Base-by-base conservation (phyloP, 2,329 filamentous ascomycete genomes). In the Phoma herbarum region DNA sequence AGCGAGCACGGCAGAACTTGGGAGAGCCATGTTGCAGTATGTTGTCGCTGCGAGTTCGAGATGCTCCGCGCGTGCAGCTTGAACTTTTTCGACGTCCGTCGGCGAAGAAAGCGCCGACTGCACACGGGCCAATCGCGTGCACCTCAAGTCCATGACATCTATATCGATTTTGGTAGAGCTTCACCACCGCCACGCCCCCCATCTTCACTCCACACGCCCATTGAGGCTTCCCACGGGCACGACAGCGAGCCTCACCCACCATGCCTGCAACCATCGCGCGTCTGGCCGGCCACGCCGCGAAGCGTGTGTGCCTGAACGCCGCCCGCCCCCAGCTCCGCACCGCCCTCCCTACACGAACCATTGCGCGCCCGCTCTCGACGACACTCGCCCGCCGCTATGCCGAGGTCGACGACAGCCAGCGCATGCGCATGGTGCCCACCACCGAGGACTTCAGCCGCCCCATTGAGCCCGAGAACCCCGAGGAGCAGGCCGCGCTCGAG, bases 221-320 rank as follows among this genome's bases (percentile, higher is more conserved):
- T 75, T 73, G 73, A 74, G 70, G 70, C 66, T 60, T 64, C 62
- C 61, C 57, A 68, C 61, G 69, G 71, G 71, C 68, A 66, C 61
- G 45, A 50, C 59, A 71, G 67, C 66, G 69, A 68, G 62, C 48
- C 31, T 65, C 60, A 64, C 57, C 67, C 76, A 82, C 78, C 80
- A 93, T 93, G 90, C 85, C 89, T 78, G 84, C 84, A 66, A 84
- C 87, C 71, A 82, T 93, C 76, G 87, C 87, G 80, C 88, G 90
- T 79, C 84, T 93, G 76, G 89, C 88, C 78, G 85, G 87, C 84
- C 86, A 84, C 79, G 84, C 86, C 78, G 88, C 88, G 79, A 88
- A 86, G 81, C 87, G 88, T 71, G 81, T 90, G 70, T 88, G 84
- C 75, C 79, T 87, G 68, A 61, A 64, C 62, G 83, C 82, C 76